Evolutionary conservation across 371 early-diverging fungal genomes (phyloP), one percentile per base, ranked within the genome.

Genomic region (Mortierella sp.): DNA sequence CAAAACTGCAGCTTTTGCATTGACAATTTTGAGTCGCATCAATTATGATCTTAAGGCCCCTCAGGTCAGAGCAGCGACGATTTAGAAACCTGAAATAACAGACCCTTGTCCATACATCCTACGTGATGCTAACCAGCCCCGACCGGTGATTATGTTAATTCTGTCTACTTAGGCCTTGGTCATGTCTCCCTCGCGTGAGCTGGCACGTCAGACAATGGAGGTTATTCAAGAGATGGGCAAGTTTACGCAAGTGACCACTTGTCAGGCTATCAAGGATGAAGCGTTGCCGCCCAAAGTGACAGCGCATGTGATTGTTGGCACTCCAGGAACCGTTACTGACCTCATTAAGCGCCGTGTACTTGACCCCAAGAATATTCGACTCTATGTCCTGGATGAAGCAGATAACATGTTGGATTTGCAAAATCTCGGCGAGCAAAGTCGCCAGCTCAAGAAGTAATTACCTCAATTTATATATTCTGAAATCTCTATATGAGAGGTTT

Each of bases 1-100:
- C 53, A 99, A 99, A 86, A 99, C 99, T 10, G 98, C 99, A 3
- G 99, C 99, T 0, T 97, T 98, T 83, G 94, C 92, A 0, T 86
- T 98, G 65, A 94, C 96, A 1, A 97, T 98, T 93, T 86, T 98
- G 38, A 89, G 90, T 62, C 87, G 96, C 36, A 87, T 95, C 68
- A 95, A 92, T 69, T 65, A 69, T 24, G 77, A 72, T 32, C 38
- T 88, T 10, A 67, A 87, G 1, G 78, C 79, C 16, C 87, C 90
- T 36, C 91, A 91, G 77, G 89, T 88, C 84, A 75, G 48, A 41
- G 60, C 4, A 16, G 47, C 8, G 45, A 6, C 5, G 5, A 50
- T 16, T 45, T 7, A 38, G 13, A 43, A n/a, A 43, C 6, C 28
- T 2, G 47, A 5, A 4, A 33, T 47, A 33, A 21, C 50, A 7